Evolutionary conservation across 1,284 basidiomycete genomes (phyloP).

Genomic region (Boletus smithii): DNA sequence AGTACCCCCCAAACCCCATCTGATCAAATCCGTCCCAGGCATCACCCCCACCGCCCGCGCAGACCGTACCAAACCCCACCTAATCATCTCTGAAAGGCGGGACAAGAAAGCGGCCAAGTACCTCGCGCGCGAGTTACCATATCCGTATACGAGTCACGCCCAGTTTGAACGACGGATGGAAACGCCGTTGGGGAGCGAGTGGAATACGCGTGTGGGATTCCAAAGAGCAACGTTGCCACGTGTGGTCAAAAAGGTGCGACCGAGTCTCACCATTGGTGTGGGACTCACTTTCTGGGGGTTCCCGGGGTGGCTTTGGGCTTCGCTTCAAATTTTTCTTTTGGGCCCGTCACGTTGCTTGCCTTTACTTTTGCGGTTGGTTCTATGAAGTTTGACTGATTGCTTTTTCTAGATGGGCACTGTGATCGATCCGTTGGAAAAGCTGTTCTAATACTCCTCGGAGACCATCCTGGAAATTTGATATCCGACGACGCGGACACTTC

Average conservation of each 20-base stretch:
- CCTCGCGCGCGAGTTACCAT: constrained; percentile 85
- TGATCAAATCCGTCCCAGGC: constrained; percentile 80
- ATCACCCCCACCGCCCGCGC: constrained; percentile 75
- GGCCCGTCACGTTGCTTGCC: no score
- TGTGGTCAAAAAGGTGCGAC: constrained; percentile 78
- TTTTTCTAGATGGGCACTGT: constrained; percentile 63
- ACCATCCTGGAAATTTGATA: no score
- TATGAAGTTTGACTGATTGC: constrained; percentile 6
- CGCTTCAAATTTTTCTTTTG: no score
- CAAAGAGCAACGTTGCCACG: constrained; percentile 81
- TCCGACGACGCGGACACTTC: no score
- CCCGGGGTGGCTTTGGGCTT: no score
- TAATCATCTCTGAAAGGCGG: constrained; percentile 92
- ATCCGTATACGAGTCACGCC: constrained; percentile 87
- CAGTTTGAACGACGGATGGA: constrained; percentile 87
- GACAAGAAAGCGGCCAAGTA: constrained; percentile 94
- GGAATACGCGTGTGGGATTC: constrained; percentile 90
- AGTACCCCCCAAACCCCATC: constrained; percentile 54
- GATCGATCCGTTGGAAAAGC: constrained; percentile 69
- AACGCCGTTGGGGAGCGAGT: constrained; percentile 83
- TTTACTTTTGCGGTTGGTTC: not conserved
- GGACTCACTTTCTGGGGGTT: no score
- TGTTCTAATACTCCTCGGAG: no score
- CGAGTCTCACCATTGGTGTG: no score
- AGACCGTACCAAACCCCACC: constrained; percentile 80